Percentiles rank a stretch among this genome's conserved stretches.
phyloP scores from a whole-genome alignment of 176 grass and related monocot species.

The Poa pratensis region DNA sequence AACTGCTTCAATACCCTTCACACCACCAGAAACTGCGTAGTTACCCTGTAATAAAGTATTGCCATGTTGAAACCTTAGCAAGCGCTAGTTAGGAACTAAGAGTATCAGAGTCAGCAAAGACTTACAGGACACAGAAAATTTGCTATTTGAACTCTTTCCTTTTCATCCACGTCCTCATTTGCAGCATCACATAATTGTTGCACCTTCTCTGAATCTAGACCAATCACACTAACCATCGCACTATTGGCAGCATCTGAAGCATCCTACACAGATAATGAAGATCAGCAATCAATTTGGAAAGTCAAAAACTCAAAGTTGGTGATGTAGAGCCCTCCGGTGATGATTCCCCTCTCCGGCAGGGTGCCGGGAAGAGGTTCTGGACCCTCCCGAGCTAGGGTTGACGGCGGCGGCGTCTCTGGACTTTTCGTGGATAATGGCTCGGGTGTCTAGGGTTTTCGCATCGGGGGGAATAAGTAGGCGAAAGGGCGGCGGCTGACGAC shows the following conservation, averaged over 20 bases:
- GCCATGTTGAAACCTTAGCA: slow-evolving; percentile 32
- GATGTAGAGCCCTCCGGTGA: no score
- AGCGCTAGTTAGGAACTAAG: neutral
- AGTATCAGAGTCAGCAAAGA: slow-evolving; percentile 28
- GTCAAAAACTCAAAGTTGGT: slow-evolving; percentile 29
- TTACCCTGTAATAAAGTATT: slow-evolving; percentile 63
- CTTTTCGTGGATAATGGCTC: no score
- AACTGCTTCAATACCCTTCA: slow-evolving; percentile 95
- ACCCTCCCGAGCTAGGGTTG: no score
- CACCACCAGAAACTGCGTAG: slow-evolving; percentile 94
- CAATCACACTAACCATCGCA: slow-evolving; percentile 96
- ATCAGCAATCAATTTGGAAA: slow-evolving; percentile 18
- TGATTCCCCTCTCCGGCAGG: no score
- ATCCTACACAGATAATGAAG: slow-evolving; percentile 62
- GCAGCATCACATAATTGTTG: slow-evolving; percentile 89
- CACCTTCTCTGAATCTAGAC: slow-evolving; percentile 98
- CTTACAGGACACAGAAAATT: slow-evolving; percentile 94
- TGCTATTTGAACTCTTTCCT: slow-evolving; percentile 86
- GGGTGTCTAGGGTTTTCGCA: no score
- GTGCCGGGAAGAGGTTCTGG: no score
- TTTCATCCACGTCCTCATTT: slow-evolving; percentile 85
- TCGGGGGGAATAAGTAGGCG: no score
- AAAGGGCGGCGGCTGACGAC: no score
- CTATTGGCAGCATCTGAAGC: slow-evolving; percentile 83
- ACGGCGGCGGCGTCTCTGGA: no score